Base-by-base conservation (phyloP, 2,329 filamentous ascomycete species). In the Paraconiothyrium sp. region DNA sequence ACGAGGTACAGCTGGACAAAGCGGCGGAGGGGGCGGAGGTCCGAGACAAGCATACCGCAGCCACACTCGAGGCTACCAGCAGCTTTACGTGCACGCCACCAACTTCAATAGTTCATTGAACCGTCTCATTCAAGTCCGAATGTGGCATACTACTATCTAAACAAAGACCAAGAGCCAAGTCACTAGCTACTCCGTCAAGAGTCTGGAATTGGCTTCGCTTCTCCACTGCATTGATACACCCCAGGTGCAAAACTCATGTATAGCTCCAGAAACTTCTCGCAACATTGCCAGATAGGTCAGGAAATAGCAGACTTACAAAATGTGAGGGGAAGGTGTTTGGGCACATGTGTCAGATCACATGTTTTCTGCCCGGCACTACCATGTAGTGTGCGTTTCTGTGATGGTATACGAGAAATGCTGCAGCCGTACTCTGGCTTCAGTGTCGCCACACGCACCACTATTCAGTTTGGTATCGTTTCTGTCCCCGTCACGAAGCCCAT, bases 71-170 rank as follows among this genome's bases (percentile, higher is more conserved):
- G 35, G 48, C 54, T 55, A 43, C 49, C 56, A 61, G 50, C 41
- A 58, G 55, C 43, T 47, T 61, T 58, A 68, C 57, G 59, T 20
- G 54, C 20, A 59, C 58, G 61, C 52, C 48, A 65, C 76, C 67
- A 75, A 76, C 74, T 66, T 64, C 61, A 14, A 54, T 49, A 55
- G 60, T 54, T 39, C 46, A 55, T 48, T 34, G 50, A 24, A n/a
- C 52, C 46, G 54, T 60, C 72, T 62, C 75, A 74, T 76, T 76
- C 67, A 72, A 57, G 58, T 54, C 67, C 60, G 34, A 56, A 72
- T 67, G 49, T 48, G 65, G 64, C 22, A 52, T 37, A 61, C 35
- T 37, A 61, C 35, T 32, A 51, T 56, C 58, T 50, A 57, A 59
- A 58, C 34, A 62, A 47, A 48, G 30, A 61, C 48, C 44, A 61